Base-by-base conservation (phyloP, 768 basidiomycete species). In the Podaxis sp. region DNA sequence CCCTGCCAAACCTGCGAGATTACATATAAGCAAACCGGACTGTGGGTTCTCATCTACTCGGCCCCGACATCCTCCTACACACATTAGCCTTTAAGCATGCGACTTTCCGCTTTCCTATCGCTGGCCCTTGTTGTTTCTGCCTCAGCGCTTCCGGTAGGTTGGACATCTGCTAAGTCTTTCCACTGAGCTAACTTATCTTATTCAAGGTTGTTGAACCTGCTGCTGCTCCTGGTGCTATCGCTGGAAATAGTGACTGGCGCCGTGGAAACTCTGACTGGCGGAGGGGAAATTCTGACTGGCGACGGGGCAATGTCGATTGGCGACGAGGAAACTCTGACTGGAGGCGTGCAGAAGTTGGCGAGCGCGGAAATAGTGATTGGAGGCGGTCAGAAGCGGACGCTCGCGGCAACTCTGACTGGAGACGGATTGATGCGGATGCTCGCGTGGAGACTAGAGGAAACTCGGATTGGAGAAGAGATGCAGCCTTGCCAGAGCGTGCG, bases 91-190 rank as follows among this genome's bases (percentile, higher is more conserved):
- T 62, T 61, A 64, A 71, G 65, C 63, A 68, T 73, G 68, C 75
- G 72, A 65, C 75, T 75, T 61, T 65, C 78, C 53, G 65, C 74
- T 54, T 56, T 76, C 43, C 60, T 80, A 51, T 72, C 73, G 37
- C 61, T 77, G 63, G 64, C 76, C 64, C 67, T 77, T 59, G 66
- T 74, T 33, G 65, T 71, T 50, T 70, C 72, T 59, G 74, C 69
- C 63, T 71, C 73, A 63, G 75, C 79, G 65, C 67, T 75, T 54
- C 79, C 80, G 61, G 77, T 80, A 66, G 59, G 76, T 74, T 47
- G 47, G 53, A 40, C 40, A 64, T 24, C 12, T 12, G 12, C 38
- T 15, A 24, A 17, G 52, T 64, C 43, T 64, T 41, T 53, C 29
- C 17, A 40, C 52, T 55, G 36, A 29, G 52, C 58, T 61, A 38